Base-by-base conservation (phyloP, 1,139 yeast genomes). In the Sugiyamaella pinicola region DNA sequence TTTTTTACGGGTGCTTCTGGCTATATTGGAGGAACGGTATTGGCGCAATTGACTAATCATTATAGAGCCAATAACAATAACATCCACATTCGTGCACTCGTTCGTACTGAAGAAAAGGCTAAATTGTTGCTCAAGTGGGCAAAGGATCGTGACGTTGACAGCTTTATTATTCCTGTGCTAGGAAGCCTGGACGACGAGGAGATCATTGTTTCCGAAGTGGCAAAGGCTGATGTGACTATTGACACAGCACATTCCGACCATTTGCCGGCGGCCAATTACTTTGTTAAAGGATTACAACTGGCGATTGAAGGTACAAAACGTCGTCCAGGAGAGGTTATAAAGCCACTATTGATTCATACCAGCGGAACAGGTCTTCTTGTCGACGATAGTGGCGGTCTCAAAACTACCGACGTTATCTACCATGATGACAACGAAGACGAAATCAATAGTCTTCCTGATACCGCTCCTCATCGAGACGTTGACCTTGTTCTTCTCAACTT, bases 221-320 rank as follows among this genome's bases (percentile, higher is more conserved):
- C 55, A 0, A 51, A 55, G 4, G 67, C 68, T 40, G 73, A 72
- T 53, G 63, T 73, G 39, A 64, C 73, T 22, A 65, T 74, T 52
- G 70, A 73, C 60, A 67, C 76, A 5, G 78, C 78, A 5, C 64
- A 73, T 48, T 73, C 70, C 33, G 76, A 73, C 58, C 71, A 71
- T 58, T 63, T 68, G 13, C 64, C 69, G 7, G 68, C 73, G 35
- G 71, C 71, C n/a, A 58, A 69, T 44, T 62, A 62, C 4, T 54
- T 72, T 26, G 41, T 52, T 10, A 53, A 52, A 38, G 64, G 61
- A 10, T 47, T 61, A 31, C 49, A 44, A 3, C 13, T 31, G 35
- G 53, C 58, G 0, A 58, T 60, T 13, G 53, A 55, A 12, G 6
- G 17, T 3, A 28, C 29, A 19, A 37, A 34, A 12, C 26, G 13